Percentiles rank a stretch among this genome's conserved stretches.
Conservation (phyloP, 2,329 filamentous ascomycete genomes). For the Fusarium verticillioides region DNA sequence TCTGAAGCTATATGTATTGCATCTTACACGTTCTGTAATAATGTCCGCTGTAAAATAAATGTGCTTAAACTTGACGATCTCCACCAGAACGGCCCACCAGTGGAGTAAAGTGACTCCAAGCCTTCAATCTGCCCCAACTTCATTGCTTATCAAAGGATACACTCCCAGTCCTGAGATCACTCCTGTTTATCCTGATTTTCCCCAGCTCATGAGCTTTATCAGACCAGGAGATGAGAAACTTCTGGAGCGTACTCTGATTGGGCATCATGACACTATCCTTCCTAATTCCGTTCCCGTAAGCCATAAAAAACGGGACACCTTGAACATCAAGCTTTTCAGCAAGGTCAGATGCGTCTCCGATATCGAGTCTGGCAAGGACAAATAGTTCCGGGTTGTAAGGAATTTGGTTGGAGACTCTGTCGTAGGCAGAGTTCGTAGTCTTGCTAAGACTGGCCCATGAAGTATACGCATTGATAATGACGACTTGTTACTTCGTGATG, state of each 20-base stretch:
- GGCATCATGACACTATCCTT: neutral
- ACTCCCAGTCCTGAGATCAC: fast-evolving
- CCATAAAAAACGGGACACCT: neutral
- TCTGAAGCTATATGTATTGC: fast-evolving
- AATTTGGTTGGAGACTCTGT: neutral
- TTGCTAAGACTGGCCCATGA: neutral
- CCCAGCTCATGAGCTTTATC: neutral
- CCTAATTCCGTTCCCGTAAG: neutral
- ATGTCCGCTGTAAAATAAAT: no score
- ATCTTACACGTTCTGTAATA: neutral
- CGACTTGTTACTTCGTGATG: neutral
- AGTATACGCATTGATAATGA: neutral
- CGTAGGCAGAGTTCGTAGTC: neutral
- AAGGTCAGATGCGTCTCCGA: fast-evolving
- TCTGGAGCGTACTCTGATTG: neutral
- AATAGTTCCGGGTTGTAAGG: neutral
- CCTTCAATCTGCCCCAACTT: neutral
- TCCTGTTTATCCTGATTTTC: neutral
- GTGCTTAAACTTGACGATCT: neutral
- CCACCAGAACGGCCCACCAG: no score
- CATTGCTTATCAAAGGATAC: neutral
- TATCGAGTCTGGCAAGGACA: neutral
- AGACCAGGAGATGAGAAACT: neutral
- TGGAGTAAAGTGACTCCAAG: neutral
- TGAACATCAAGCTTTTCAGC: neutral